Conservation (phyloP, 2,329 filamentous ascomycete species). For the Alternaria gansuensis region DNA sequence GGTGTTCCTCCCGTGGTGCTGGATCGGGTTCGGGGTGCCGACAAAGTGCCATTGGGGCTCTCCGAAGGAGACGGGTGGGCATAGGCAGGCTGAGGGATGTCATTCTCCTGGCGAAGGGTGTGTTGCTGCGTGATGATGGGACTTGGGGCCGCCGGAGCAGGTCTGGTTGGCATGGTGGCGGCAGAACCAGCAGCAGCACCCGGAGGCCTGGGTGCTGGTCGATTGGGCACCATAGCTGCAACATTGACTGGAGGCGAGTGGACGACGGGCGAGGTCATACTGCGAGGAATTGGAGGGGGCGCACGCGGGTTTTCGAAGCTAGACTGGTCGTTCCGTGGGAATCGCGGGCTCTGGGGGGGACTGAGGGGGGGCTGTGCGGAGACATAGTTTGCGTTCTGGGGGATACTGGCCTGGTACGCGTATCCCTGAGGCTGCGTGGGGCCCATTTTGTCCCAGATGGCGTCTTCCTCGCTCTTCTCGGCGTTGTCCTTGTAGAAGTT, state of each 20-base stretch:
- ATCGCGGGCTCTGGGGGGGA: slow-evolving; percentile 83
- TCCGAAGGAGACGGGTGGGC: slow-evolving; percentile 55
- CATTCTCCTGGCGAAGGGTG: slow-evolving; percentile 49
- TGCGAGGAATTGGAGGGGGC: slow-evolving; percentile 81
- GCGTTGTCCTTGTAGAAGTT: slow-evolving; percentile 97
- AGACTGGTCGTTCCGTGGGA: slow-evolving; percentile 87
- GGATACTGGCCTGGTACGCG: slow-evolving; percentile 50
- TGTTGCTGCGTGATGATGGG: slow-evolving; percentile 44
- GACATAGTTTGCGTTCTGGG: slow-evolving; percentile 49
- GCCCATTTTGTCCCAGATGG: slow-evolving; percentile 95
- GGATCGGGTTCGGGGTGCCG: slow-evolving; percentile 53
- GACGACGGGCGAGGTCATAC: slow-evolving; percentile 53
- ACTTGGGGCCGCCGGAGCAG: slow-evolving; percentile 66
- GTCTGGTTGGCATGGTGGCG: slow-evolving; percentile 65
- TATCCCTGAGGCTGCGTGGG: slow-evolving; percentile 72
- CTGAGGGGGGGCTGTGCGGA: slow-evolving; percentile 65
- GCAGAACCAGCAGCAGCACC: slow-evolving; percentile 54
- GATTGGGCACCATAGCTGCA: slow-evolving; percentile 72
- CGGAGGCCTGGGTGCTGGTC: slow-evolving; percentile 89
- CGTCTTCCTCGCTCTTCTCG: slow-evolving; percentile 80
- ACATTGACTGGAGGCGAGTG: slow-evolving; percentile 52
- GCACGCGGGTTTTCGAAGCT: slow-evolving; percentile 98
- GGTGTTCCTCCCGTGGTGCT: slow-evolving; percentile 55
- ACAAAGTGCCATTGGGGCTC: slow-evolving; percentile 46
- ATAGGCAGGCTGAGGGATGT: slow-evolving; percentile 55